Evolutionary conservation across 2,329 filamentous ascomycete genomes (phyloP).

Genomic region (Aspergillus alliaceus): DNA sequence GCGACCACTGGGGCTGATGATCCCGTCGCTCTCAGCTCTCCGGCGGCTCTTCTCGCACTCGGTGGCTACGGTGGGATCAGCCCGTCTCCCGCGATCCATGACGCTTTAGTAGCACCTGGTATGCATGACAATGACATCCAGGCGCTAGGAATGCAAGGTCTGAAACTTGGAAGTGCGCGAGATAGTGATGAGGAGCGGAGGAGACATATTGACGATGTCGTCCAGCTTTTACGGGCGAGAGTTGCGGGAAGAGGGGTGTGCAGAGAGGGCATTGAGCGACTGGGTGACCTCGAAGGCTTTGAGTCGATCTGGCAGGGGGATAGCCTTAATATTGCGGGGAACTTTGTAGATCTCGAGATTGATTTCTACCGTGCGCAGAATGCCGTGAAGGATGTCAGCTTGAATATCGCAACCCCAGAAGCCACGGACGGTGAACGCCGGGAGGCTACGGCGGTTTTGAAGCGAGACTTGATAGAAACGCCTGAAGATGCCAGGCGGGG

Average conservation of each 20-base stretch:
- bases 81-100: slow-evolving; percentile 39
- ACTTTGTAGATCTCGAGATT: slow-evolving; percentile 48
- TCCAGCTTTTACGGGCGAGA: slow-evolving; percentile 39
- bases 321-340: slow-evolving; percentile 47
- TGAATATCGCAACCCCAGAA: slow-evolving; percentile 44
- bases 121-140: slow-evolving; percentile 43
- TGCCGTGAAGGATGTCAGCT: slow-evolving; percentile 43
- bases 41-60: slow-evolving; percentile 46
- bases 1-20: slow-evolving; percentile 40
- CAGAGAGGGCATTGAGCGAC: slow-evolving; percentile 43
- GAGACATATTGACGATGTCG: slow-evolving; percentile 42
- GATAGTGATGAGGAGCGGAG: slow-evolving; percentile 44
- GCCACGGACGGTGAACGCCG: slow-evolving; percentile 41
- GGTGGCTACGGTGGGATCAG: slow-evolving; percentile 43
- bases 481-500: slow-evolving; percentile 31
- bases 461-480: slow-evolving; percentile 38
- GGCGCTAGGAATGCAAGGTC: slow-evolving; percentile 37
- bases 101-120: slow-evolving; percentile 34
- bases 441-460: slow-evolving; percentile 45
- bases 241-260: slow-evolving; percentile 46
- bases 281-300: slow-evolving; percentile 45
- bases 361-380: slow-evolving; percentile 43
- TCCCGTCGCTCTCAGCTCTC: slow-evolving; percentile 45
- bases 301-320: slow-evolving; percentile 50
- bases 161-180: slow-evolving; percentile 37